Evolutionary conservation across 2,329 filamentous ascomycete genomes (phyloP), one percentile per base, ranked within the genome.

Genomic region (Colletotrichum eremochloae): DNA sequence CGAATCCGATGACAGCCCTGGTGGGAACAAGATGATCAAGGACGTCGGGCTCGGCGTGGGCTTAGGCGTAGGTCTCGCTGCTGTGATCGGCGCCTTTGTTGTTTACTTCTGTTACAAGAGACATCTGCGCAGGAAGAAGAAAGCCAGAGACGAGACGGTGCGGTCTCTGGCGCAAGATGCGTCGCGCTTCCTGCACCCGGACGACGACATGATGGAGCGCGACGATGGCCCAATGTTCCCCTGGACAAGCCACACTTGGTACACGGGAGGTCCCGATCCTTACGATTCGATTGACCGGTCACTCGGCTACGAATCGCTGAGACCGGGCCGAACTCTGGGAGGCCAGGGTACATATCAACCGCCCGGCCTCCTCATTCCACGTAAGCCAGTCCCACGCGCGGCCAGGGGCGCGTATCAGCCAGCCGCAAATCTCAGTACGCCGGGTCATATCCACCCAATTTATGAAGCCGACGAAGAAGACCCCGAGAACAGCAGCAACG

Each of bases 21-120:
- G 48, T 1, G 60, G 69, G 3, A 60, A 64, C 29, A 71, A 73
- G 42, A 71, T 44, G 33, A 78, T 76, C 36, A 84, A 84, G 73
- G 87, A 86, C 60, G 81, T 92, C 5, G 90, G 91, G 0, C 82
- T 94, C 0, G 91, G 91, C 0, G 81, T 92, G 2, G 92, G 92
- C 0, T 78, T 94, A 1, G 91, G 92, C 1, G 80, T 94, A 1
- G 92, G 91, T 1, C 78, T 92, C 1, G 82, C 87, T 0, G 82
- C 88, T 1, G 76, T 89, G 2, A 73, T 90, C 11, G 80, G 84
- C 0, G 81, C 86, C 0, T 74, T 87, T 2, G 33, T 89, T 12
- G 66, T 87, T 29, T 86, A 81, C 67, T 82, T 88, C 66, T 85
- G 86, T 71, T 89, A 87, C n/a, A 85, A 86, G 73, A 84, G 85